Percentiles rank a stretch among this genome's conserved stretches.
Conservation (phyloP, 257 asterid species). For the Solanum paucissectum region DNA sequence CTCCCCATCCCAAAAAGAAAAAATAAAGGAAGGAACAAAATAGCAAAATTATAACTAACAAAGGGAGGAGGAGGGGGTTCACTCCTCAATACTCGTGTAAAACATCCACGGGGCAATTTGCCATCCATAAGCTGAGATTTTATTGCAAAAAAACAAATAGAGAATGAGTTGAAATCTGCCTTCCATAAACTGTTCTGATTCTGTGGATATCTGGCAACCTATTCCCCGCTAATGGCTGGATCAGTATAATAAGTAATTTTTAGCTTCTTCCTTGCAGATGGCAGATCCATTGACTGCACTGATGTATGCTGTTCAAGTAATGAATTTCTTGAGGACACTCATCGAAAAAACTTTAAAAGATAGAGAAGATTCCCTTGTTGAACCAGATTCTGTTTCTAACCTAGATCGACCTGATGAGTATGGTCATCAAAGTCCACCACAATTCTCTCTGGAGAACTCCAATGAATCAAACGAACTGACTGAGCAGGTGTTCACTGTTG, state of each 20-base stretch:
- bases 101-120: background rate
- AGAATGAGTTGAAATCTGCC: background rate
- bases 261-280: slow-evolving; percentile 39
- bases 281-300: slow-evolving; percentile 83
- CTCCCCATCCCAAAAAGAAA: background rate
- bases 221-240: background rate
- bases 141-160: background rate
- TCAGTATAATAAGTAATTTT: background rate
- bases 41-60: background rate
- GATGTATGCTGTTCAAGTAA: slow-evolving; percentile 92
- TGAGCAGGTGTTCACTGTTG: slow-evolving; percentile 10
- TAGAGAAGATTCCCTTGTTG: slow-evolving; percentile 46
- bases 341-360: slow-evolving; percentile 71
- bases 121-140: background rate
- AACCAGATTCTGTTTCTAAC: slow-evolving; percentile 26
- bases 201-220: background rate
- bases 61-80: background rate
- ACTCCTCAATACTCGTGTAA: background rate
- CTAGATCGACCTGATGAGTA: slow-evolving; percentile 51
- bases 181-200: background rate
- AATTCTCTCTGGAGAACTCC: slow-evolving; percentile 9
- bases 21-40: background rate
- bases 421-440: slow-evolving; percentile 44
- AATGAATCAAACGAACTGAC: slow-evolving; percentile 23
- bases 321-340: slow-evolving; percentile 84